A percentile compares a stretch with the other conserved stretches of the same genome.
These are phyloP conservation scores for Xylariaceae sp. DNA, from an alignment of 2,329 filamentous ascomycete species.

Conservation along the genomic window DNA sequence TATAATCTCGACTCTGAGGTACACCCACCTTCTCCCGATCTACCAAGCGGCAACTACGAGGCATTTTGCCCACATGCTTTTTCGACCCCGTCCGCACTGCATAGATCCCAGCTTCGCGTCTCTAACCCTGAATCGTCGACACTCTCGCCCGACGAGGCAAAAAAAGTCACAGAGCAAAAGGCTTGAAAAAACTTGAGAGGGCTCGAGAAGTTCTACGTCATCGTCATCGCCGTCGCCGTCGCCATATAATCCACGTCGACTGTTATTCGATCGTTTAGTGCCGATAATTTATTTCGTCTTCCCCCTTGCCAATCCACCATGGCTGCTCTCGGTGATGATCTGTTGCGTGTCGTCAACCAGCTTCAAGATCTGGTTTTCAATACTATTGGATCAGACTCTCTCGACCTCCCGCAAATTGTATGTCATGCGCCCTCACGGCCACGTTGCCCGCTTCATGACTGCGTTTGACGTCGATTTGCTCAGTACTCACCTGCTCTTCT, in stretches of 20 bases:
- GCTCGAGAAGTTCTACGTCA: background rate
- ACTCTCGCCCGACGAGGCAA: background rate
- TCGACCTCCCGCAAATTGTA: conserved; percentile 98
- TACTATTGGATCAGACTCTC: conserved; percentile 96
- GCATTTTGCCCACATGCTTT: conserved; percentile 3
- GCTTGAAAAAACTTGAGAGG: background rate
- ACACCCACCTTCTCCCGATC: background rate
- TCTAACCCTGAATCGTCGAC: conserved; percentile 1
- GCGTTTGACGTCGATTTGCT: background rate
- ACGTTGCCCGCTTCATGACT: background rate
- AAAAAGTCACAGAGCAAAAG: background rate
- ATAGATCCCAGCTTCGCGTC: background rate
- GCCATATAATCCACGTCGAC: background rate
- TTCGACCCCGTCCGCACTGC: background rate
- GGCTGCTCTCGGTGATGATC: conserved; percentile 92
- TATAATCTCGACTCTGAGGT: conserved; percentile 1
- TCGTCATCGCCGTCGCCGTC: conserved; percentile 2
- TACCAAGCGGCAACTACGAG: background rate
- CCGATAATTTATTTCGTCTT: background rate
- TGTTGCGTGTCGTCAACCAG: conserved; percentile 95
- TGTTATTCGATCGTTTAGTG: background rate
- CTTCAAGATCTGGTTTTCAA: conserved; percentile 98
- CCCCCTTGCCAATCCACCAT: conserved; percentile 44
- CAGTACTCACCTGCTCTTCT: conserved; percentile 15
- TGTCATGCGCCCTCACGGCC: conserved; percentile 33